Conservation (phyloP, 306 rosid species). For the Gynostemma pentaphyllum region DNA sequence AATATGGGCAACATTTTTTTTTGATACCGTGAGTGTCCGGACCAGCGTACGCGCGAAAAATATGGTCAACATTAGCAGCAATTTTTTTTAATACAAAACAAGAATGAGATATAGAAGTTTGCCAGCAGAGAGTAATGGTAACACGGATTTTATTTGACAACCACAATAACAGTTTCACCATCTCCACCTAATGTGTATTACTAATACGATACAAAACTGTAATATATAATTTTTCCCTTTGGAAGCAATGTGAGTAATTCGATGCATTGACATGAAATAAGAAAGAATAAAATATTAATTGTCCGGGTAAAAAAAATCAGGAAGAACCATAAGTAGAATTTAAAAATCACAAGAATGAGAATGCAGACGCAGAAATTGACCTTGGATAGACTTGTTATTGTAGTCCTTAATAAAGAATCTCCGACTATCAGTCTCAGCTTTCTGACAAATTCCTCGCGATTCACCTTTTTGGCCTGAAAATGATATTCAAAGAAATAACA, state of each 20-base stretch:
- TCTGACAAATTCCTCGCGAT: constrained; percentile 57
- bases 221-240: not conserved
- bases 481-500: constrained; percentile 6
- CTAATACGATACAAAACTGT: not conserved
- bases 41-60: too few relatives aligned
- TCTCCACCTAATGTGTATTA: not conserved
- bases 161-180: not conserved
- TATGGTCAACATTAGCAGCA: too few relatives aligned
- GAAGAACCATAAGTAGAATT: not conserved
- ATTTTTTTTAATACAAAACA: too few relatives aligned
- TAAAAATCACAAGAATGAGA: not conserved
- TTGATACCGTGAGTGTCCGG: too few relatives aligned
- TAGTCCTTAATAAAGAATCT: constrained; percentile 52
- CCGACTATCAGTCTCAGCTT: constrained; percentile 67
- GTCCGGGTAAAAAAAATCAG: not conserved
- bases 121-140: too few relatives aligned
- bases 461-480: constrained; percentile 47
- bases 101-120: too few relatives aligned
- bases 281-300: not conserved
- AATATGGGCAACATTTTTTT: too few relatives aligned
- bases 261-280: not conserved
- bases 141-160: too few relatives aligned
- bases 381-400: constrained; percentile 45
- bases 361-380: constrained; percentile 19
- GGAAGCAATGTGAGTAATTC: not conserved